phyloP scores from a whole-genome alignment of 2,329 filamentous ascomycete species.

The Beauveria australis region DNA sequence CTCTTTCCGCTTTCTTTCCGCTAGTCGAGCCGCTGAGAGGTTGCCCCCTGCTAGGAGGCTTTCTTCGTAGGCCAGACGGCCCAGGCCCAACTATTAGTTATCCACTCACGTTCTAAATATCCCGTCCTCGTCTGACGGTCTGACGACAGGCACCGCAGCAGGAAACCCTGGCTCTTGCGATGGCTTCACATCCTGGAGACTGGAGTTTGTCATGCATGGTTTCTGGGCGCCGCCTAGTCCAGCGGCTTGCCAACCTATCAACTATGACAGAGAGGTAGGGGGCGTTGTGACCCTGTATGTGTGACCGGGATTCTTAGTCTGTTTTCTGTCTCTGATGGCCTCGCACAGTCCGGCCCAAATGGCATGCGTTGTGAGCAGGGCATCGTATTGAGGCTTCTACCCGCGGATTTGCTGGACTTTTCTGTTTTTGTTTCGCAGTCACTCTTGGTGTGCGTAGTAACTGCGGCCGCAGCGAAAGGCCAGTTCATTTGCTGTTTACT shows the following conservation, averaged over 20 bases:
- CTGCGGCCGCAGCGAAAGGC: not conserved
- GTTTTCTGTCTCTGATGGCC: not conserved
- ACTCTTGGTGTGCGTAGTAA: not conserved
- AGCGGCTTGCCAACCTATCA: not conserved
- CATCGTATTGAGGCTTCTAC: not conserved
- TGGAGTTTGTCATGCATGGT: not conserved
- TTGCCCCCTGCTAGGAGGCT: not conserved
- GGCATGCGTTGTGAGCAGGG: not conserved
- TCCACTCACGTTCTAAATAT: not conserved
- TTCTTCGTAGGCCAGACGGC: not conserved
- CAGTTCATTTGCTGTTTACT: not conserved
- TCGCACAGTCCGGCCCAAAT: not conserved
- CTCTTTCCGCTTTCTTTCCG: too few relatives aligned
- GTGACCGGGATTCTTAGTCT: constrained; percentile 3
- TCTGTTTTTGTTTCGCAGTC: not conserved
- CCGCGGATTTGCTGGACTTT: not conserved
- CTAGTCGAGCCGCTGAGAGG: too few relatives aligned
- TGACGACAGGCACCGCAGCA: not conserved
- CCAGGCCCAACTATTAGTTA: not conserved
- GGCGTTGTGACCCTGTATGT: not conserved
- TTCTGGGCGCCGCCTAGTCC: not conserved
- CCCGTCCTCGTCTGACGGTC: not conserved
- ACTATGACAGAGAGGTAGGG: not conserved
- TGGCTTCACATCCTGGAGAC: constrained; percentile 4
- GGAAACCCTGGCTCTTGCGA: not conserved